A percentile compares a stretch with the other conserved stretches of the same genome.
phyloP scores from a whole-genome alignment of 1,284 basidiomycete genomes.

The Peniophora sp. region DNA sequence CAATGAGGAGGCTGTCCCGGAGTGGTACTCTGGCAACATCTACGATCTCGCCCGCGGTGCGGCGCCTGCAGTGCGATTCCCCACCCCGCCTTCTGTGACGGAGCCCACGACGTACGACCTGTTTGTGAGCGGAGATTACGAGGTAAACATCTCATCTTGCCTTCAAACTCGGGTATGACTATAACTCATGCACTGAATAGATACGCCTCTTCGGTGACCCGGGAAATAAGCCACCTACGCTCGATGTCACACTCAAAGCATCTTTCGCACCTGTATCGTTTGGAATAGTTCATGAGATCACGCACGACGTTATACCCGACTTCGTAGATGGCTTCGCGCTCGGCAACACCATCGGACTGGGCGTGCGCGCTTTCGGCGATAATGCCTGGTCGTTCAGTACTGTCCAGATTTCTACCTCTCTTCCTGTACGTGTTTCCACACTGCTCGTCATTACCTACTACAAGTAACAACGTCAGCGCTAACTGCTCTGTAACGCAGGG shows the following conservation, averaged over 20 bases:
- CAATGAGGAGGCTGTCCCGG: constrained; percentile 24
- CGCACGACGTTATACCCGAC: constrained; percentile 52
- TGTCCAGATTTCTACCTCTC: constrained; percentile 9
- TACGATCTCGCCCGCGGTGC: constrained; percentile 50
- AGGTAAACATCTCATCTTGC: constrained; percentile 33
- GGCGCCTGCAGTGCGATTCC: constrained; percentile 42
- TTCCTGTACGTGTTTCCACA: neutral
- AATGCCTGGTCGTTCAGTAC: constrained; percentile 44
- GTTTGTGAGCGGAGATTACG: constrained; percentile 64
- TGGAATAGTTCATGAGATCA: constrained; percentile 29
- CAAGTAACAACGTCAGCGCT: too few species aligned
- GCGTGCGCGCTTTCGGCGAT: constrained; percentile 36
- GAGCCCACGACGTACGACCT: constrained; percentile 42
- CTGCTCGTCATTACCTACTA: neutral
- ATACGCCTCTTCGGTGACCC: constrained; percentile 78
- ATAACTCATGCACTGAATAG: constrained; percentile 24
- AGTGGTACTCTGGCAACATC: constrained; percentile 72
- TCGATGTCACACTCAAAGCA: constrained; percentile 40
- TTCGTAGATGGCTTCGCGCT: constrained; percentile 65
- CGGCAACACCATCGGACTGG: constrained; percentile 58
- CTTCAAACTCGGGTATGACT: neutral
- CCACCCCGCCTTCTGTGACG: constrained; percentile 29
- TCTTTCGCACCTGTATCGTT: constrained; percentile 24
- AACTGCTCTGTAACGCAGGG: constrained; percentile 18
- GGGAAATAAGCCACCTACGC: constrained; percentile 34